phyloP scores from a whole-genome alignment of 2,329 filamentous ascomycete genomes.

The Penicillium olsonii region DNA sequence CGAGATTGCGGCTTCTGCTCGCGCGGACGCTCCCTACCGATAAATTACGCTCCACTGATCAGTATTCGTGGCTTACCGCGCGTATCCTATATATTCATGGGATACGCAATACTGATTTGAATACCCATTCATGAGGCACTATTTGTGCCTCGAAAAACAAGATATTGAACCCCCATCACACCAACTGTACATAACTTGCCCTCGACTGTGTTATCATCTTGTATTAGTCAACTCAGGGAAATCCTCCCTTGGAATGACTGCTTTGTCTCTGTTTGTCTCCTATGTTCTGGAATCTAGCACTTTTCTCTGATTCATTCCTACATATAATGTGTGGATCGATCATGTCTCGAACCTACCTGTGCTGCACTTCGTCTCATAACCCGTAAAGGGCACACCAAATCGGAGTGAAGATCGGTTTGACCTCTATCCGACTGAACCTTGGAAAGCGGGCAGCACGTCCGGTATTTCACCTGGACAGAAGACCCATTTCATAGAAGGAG shows the following conservation, averaged over 20 bases:
- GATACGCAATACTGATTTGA: conserved; percentile 5
- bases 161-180: conserved; percentile 16
- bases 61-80: neutral
- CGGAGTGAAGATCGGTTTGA: neutral
- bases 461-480: no score
- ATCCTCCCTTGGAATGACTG: conserved; percentile 19
- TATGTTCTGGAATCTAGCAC: conserved; percentile 30
- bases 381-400: neutral
- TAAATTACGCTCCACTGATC: conserved; percentile 46
- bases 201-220: conserved; percentile 29
- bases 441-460: no score
- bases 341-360: neutral
- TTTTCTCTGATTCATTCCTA: conserved; percentile 19
- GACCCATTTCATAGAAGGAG: no score
- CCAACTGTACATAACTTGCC: conserved; percentile 36
- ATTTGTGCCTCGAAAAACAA: conserved; percentile 20
- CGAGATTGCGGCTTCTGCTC: conserved; percentile 86
- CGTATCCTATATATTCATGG: neutral
- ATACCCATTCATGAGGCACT: conserved; percentile 10
- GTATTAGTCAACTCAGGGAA: conserved; percentile 34
- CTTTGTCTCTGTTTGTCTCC: conserved; percentile 30
- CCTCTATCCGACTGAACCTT: neutral
- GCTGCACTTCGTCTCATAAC: neutral
- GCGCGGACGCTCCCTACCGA: conserved; percentile 90
- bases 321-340: conserved; percentile 4